Evolutionary conservation across 139 green algal species (phyloP).

Genomic region (Microglena sp.): DNA sequence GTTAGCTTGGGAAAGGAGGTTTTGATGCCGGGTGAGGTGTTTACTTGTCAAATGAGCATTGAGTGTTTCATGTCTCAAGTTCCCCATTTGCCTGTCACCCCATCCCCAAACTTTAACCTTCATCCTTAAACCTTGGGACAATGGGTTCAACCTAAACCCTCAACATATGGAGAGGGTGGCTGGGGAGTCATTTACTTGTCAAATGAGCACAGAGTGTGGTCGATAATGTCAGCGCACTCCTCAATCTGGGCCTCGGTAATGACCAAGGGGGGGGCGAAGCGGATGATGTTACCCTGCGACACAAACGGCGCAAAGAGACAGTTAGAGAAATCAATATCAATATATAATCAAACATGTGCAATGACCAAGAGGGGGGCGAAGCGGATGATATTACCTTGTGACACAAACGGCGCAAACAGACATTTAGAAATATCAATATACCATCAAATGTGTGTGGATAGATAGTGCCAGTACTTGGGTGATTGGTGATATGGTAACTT

Average conservation of each 20-base stretch:
- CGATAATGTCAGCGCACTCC: constrained; percentile 66
- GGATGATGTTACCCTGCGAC: constrained; percentile 82
- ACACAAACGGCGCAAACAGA: not conserved
- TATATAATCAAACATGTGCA: too few species aligned
- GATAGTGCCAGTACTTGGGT: too few species aligned
- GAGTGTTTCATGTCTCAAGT: not conserved
- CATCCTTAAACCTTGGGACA: too few species aligned
- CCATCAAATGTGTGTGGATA: too few species aligned
- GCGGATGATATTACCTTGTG: constrained; percentile 80
- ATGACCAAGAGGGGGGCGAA: constrained; percentile 78
- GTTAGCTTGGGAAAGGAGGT: not conserved
- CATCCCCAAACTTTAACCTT: too few species aligned
- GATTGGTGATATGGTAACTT: too few species aligned
- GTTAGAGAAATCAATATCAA: too few species aligned
- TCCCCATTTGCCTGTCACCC: not conserved
- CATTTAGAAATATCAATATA: too few species aligned
- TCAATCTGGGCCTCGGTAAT: constrained; percentile 67
- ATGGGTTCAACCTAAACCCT: not conserved
- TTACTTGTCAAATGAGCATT: not conserved
- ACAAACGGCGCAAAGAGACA: not conserved
- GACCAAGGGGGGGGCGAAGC: constrained; percentile 73
- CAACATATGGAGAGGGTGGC: not conserved
- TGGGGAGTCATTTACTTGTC: constrained; percentile 18
- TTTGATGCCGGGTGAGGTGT: not conserved
- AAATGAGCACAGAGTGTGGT: constrained; percentile 39